phyloP scores from a whole-genome alignment of 2,329 filamentous ascomycete species.

The Rhinocladiella similis region DNA sequence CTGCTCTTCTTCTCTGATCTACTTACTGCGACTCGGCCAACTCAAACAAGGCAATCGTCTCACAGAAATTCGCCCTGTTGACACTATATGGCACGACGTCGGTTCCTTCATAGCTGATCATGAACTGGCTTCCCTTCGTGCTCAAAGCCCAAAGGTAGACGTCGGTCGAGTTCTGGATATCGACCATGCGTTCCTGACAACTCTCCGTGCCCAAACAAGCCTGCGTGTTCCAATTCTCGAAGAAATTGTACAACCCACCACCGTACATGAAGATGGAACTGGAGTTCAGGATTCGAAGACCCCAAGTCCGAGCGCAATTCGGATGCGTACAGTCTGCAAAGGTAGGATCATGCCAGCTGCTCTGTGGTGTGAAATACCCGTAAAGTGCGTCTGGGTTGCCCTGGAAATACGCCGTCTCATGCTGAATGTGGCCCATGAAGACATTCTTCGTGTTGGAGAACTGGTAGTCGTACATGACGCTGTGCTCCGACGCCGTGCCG shows the following conservation, averaged over 20 bases:
- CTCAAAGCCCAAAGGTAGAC: slow-evolving; percentile 28
- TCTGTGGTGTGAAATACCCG: slow-evolving; percentile 52
- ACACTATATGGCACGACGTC: slow-evolving; percentile 25
- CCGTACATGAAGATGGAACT: slow-evolving; percentile 61
- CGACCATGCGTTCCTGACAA: slow-evolving; percentile 28
- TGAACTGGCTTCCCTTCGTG: slow-evolving; percentile 27
- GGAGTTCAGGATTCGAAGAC: slow-evolving; percentile 60
- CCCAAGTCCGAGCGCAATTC: slow-evolving; percentile 56
- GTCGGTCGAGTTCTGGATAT: slow-evolving; percentile 23
- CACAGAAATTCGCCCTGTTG: slow-evolving; percentile 26
- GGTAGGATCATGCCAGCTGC: slow-evolving; percentile 51
- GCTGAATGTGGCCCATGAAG: slow-evolving; percentile 65
- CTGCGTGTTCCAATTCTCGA: slow-evolving; percentile 49
- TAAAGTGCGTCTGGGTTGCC: slow-evolving; percentile 60
- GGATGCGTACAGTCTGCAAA: slow-evolving; percentile 46
- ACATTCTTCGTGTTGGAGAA: slow-evolving; percentile 61
- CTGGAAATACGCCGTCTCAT: slow-evolving; percentile 72
- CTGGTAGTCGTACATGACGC: slow-evolving; percentile 70
- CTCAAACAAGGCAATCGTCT: slow-evolving; percentile 27
- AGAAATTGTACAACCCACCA: slow-evolving; percentile 65
- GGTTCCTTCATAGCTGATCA: slow-evolving; percentile 26
- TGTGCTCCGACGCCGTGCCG: slow-evolving; percentile 67
- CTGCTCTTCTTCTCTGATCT: background rate
- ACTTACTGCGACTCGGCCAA: slow-evolving; percentile 12
- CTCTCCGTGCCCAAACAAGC: slow-evolving; percentile 36